A percentile compares a stretch with the other conserved stretches of the same genome.
Conservation (phyloP, 768 basidiomycete species). For the Boletus tomentosulus region DNA sequence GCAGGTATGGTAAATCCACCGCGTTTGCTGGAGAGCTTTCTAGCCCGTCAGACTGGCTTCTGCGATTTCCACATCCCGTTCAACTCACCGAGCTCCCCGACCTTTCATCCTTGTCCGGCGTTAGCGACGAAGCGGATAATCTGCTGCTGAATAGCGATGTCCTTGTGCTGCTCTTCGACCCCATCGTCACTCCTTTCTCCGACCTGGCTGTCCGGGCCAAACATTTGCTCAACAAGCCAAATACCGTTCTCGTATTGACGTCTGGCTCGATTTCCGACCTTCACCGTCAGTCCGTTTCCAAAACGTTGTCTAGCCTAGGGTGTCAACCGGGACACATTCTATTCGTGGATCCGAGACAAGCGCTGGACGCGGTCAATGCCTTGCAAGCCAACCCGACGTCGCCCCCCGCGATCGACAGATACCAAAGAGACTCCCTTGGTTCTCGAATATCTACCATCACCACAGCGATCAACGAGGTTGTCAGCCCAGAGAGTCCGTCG, state of each 20-base stretch:
- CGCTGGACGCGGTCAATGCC: conserved; percentile 47
- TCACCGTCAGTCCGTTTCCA: conserved; percentile 16
- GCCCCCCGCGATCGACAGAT: conserved; percentile 52
- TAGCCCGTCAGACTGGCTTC: conserved; percentile 52
- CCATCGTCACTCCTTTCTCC: conserved; percentile 47
- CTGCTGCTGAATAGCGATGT: conserved; percentile 47
- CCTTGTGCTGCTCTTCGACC: conserved; percentile 61
- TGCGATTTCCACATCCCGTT: conserved; percentile 49
- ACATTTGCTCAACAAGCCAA: conserved; percentile 33
- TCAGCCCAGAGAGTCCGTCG: conserved; percentile 4
- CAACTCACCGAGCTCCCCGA: conserved; percentile 41
- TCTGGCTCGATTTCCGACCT: conserved; percentile 21
- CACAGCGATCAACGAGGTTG: conserved; percentile 31
- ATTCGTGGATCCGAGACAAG: conserved; percentile 56
- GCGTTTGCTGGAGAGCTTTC: conserved; percentile 27
- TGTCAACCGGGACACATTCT: conserved; percentile 33
- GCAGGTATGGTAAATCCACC: conserved; percentile 23
- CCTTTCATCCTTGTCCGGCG: conserved; percentile 14
- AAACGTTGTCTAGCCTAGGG: conserved; percentile 19
- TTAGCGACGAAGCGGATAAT: conserved; percentile 14
- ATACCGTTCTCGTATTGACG: conserved; percentile 44
- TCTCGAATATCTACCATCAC: conserved; percentile 56
- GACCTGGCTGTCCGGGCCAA: conserved; percentile 27
- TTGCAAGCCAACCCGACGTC: conserved; percentile 46
- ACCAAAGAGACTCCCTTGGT: conserved; percentile 56